Evolutionary conservation across 495 filamentous ascomycete species (phyloP).

Genomic region (Astrocystis sublimbata): DNA sequence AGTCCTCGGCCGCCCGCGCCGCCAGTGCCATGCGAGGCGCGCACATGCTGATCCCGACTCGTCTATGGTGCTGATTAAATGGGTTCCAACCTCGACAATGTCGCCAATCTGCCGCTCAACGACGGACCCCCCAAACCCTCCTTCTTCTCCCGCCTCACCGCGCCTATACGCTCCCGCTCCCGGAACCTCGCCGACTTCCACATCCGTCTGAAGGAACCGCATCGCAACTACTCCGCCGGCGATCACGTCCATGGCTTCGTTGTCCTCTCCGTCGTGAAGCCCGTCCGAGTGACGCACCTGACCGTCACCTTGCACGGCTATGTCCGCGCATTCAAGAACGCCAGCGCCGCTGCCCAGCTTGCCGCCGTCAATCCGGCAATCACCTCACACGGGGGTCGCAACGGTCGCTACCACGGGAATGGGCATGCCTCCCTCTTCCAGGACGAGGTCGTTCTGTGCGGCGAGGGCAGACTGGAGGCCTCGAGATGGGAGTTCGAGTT

Average conservation of each 20-base stretch:
- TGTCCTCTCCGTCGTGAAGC: slow-evolving; percentile 75
- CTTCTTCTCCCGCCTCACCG: slow-evolving; percentile 52
- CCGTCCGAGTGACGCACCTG: slow-evolving; percentile 86
- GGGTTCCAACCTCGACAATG: slow-evolving; percentile 37
- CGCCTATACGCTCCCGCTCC: slow-evolving; percentile 60
- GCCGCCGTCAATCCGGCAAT: slow-evolving; percentile 46
- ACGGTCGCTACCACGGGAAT: slow-evolving; percentile 73
- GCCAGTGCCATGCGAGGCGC: slow-evolving; percentile 36
- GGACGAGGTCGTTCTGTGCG: slow-evolving; percentile 87
- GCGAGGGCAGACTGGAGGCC: slow-evolving; percentile 81
- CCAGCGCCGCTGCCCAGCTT: slow-evolving; percentile 63
- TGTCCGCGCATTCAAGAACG: slow-evolving; percentile 83
- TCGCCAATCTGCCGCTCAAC: slow-evolving; percentile 30
- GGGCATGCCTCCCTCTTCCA: slow-evolving; percentile 85
- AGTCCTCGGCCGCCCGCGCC: slow-evolving; percentile 4
- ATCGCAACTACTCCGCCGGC: slow-evolving; percentile 75
- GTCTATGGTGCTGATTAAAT: slow-evolving; percentile 31
- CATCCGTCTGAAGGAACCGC: slow-evolving; percentile 78
- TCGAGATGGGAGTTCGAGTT: slow-evolving; percentile 93
- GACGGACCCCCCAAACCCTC: slow-evolving; percentile 41
- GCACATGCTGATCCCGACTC: slow-evolving; percentile 21
- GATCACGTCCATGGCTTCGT: slow-evolving; percentile 71
- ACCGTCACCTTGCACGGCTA: slow-evolving; percentile 84
- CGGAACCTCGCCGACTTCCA: slow-evolving; percentile 82
- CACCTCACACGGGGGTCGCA: slow-evolving; percentile 45